Evolutionary conservation across 768 basidiomycete species (phyloP).

Genomic region (Goffeauzyma gilvescens): DNA sequence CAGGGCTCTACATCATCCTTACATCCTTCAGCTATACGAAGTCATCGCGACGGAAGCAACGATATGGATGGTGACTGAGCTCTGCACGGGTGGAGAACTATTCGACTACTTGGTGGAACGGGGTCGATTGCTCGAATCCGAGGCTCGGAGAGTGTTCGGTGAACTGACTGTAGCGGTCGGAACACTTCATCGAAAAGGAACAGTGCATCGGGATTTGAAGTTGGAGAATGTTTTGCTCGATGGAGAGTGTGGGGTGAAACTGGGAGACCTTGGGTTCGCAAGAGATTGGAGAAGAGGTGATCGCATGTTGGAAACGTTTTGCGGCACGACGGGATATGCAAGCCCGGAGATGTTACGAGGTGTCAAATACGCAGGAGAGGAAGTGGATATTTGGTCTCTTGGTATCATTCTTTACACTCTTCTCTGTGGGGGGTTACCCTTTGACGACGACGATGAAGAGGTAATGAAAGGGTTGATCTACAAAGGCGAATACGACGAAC

Average conservation of each 20-base stretch:
- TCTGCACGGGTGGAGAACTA: conserved; percentile 89
- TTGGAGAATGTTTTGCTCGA: conserved; percentile 85
- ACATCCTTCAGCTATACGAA: conserved; percentile 90
- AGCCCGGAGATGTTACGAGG: conserved; percentile 80
- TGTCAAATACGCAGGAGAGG: conserved; percentile 75
- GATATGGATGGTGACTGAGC: conserved; percentile 94
- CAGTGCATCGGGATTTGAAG: conserved; percentile 93
- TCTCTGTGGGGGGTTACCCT: conserved; percentile 71
- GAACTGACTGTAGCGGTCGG: conserved; percentile 84
- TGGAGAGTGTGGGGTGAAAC: conserved; percentile 73
- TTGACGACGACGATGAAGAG: conserved; percentile 61
- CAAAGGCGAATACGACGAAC: conserved; percentile 71
- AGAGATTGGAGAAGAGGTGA: conserved; percentile 43
- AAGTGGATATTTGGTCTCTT: conserved; percentile 90
- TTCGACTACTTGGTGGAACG: conserved; percentile 97
- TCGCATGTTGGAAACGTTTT: conserved; percentile 70
- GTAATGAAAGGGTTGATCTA: conserved; percentile 71
- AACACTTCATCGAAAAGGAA: conserved; percentile 75
- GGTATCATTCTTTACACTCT: conserved; percentile 80
- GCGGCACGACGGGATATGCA: conserved; percentile 72
- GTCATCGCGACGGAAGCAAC: conserved; percentile 87
- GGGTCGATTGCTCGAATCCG: conserved; percentile 63
- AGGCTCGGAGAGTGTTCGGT: conserved; percentile 77
- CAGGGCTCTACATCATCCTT: conserved; percentile 83
- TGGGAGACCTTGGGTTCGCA: conserved; percentile 89